A percentile compares a stretch with the other conserved stretches of the same genome.
phyloP scores from a whole-genome alignment of 345 rosid genomes.

The Noccaea caerulescens region DNA sequence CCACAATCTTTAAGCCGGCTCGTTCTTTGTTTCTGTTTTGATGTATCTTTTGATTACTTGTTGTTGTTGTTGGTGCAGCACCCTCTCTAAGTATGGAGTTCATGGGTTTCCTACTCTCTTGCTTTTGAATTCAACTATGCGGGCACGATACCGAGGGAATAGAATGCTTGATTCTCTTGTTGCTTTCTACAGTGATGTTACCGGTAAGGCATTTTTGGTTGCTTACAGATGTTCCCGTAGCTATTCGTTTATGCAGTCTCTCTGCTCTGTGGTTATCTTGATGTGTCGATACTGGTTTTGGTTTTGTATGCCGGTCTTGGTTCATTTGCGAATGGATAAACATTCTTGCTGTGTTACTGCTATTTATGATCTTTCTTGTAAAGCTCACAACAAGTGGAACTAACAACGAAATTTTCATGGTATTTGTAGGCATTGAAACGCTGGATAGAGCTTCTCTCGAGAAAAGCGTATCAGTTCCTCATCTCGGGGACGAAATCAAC shows the following conservation, averaged over 20 bases:
- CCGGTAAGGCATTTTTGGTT: slow-evolving; percentile 55
- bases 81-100: slow-evolving; percentile 90
- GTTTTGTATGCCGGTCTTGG: neutral
- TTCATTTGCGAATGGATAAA: neutral
- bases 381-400: slow-evolving; percentile 13
- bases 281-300: neutral
- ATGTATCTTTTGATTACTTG: slow-evolving; percentile 2
- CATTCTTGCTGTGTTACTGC: too few relatives aligned
- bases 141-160: slow-evolving; percentile 67
- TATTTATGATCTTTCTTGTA: neutral
- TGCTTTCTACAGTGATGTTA: slow-evolving; percentile 68
- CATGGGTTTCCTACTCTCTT: slow-evolving; percentile 92
- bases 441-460: slow-evolving; percentile 48
- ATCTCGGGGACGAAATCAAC: slow-evolving; percentile 55
- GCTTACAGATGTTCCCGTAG: neutral
- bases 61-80: slow-evolving; percentile 54
- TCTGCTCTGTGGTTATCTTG: neutral
- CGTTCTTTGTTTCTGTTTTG: neutral
- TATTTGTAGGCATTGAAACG: slow-evolving; percentile 47
- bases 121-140: slow-evolving; percentile 77
- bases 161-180: slow-evolving; percentile 73
- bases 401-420: slow-evolving; percentile 10
- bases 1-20: slow-evolving; percentile 11
- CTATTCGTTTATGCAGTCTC: neutral
- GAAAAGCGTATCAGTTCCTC: slow-evolving; percentile 46